Percentiles rank a stretch among this genome's conserved stretches.
Conservation (phyloP, 768 basidiomycete species). For the Mycena sanguinolenta region DNA sequence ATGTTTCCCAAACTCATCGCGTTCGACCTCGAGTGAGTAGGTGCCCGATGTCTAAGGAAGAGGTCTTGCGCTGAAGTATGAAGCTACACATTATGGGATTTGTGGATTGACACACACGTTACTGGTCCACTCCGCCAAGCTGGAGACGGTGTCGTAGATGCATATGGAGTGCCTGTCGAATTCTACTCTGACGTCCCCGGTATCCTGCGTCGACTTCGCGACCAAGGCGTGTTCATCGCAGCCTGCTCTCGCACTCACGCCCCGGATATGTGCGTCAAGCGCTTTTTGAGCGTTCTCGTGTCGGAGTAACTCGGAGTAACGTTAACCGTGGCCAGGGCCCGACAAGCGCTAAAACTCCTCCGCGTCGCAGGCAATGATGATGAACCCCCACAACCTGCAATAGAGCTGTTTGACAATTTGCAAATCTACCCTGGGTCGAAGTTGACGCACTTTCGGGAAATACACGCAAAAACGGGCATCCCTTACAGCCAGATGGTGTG, state of each 20-base stretch:
- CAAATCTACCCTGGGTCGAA: conserved; percentile 90
- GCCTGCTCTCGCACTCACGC: conserved; percentile 83
- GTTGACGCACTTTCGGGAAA: conserved; percentile 80
- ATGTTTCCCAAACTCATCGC: conserved; percentile 64
- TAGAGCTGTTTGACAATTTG: conserved; percentile 74
- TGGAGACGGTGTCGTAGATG: conserved; percentile 63
- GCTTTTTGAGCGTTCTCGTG: neutral
- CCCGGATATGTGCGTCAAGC: conserved; percentile 69
- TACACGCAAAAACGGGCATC: conserved; percentile 81
- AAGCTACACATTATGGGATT: conserved; percentile 89
- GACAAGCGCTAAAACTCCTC: conserved; percentile 77
- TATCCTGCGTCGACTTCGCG: conserved; percentile 73
- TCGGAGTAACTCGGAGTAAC: neutral
- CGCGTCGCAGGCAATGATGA: conserved; percentile 59
- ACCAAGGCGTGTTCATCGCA: conserved; percentile 67
- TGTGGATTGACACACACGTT: conserved; percentile 90
- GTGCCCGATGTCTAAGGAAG: conserved; percentile 24
- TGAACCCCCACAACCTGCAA: conserved; percentile 57
- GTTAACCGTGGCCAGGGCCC: conserved; percentile 69
- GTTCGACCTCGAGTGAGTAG: conserved; percentile 92
- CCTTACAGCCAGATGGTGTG: conserved; percentile 85
- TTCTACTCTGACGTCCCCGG: conserved; percentile 85
- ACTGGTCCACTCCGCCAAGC: conserved; percentile 69
- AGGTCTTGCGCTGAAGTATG: neutral
- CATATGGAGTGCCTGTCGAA: conserved; percentile 58